These are phyloP conservation scores for Neonothopanus nambi DNA, from an alignment of 1,284 basidiomycete species.

Conservation along the genomic window DNA sequence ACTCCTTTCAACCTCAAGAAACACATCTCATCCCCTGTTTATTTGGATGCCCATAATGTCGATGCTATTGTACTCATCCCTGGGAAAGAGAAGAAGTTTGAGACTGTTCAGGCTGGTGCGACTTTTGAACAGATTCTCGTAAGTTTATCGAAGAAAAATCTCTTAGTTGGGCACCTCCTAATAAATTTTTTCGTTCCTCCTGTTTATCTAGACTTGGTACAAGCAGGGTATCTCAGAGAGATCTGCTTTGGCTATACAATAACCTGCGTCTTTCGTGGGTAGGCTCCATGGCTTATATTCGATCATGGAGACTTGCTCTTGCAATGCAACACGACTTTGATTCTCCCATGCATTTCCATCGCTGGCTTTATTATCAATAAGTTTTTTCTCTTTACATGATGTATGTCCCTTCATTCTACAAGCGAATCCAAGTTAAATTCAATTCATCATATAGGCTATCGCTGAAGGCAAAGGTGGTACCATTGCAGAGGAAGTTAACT, in stretches of 20 bases:
- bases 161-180: too few species aligned
- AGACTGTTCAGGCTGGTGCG: too few species aligned
- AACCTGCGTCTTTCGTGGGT: constrained; percentile 69
- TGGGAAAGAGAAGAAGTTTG: too few species aligned
- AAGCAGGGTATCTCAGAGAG: constrained; percentile 91
- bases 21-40: too few species aligned
- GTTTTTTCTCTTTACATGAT: constrained; percentile 73
- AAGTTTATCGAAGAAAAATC: too few species aligned
- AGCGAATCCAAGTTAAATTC: not conserved
- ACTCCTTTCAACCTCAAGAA: too few species aligned
- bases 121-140: constrained; percentile 88
- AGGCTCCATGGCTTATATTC: constrained; percentile 77
- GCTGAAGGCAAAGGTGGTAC: constrained; percentile 80
- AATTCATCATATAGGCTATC: constrained; percentile 42
- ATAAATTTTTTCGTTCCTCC: constrained; percentile 20
- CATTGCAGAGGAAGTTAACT: constrained; percentile 93
- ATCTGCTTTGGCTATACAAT: constrained; percentile 68
- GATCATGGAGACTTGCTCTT: constrained; percentile 84
- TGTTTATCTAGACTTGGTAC: constrained; percentile 67
- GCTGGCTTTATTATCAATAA: constrained; percentile 82
- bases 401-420: constrained; percentile 39
- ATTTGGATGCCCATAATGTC: too few species aligned
- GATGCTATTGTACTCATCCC: too few species aligned
- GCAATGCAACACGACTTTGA: constrained; percentile 85
- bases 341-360: constrained; percentile 86